phyloP scores from a whole-genome alignment of 257 asterid species.

The Fraxinus americana region DNA sequence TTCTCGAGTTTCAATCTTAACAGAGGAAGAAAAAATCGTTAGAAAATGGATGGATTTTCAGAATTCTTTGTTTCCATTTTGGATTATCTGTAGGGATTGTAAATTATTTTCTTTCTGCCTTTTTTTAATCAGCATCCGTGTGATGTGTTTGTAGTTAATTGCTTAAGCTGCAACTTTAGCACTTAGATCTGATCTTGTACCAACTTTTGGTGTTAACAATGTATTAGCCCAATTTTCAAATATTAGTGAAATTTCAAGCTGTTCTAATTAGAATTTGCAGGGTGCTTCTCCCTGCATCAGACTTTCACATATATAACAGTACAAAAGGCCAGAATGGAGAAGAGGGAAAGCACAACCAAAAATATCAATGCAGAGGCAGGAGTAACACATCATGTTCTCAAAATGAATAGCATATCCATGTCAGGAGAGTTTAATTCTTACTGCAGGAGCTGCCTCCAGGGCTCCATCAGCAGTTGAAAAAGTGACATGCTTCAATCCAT shows the following conservation, averaged over 20 bases:
- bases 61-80: not conserved
- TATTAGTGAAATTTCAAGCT: not conserved
- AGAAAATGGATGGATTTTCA: not conserved
- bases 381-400: constrained; percentile 12
- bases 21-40: not conserved
- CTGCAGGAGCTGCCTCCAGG: constrained; percentile 98
- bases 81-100: not conserved
- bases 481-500: constrained; percentile 68
- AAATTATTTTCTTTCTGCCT: not conserved
- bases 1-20: not conserved
- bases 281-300: not conserved
- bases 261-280: not conserved
- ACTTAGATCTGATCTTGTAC: not conserved
- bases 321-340: not conserved
- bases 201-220: not conserved
- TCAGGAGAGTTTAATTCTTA: constrained; percentile 33
- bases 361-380: not conserved
- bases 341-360: not conserved
- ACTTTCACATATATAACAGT: not conserved
- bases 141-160: not conserved
- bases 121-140: not conserved
- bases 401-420: constrained; percentile 9
- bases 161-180: not conserved
- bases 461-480: constrained; percentile 99
- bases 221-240: not conserved